Conservation (phyloP, 176 grass and related monocot species). For the Elymus sibiricus region DNA sequence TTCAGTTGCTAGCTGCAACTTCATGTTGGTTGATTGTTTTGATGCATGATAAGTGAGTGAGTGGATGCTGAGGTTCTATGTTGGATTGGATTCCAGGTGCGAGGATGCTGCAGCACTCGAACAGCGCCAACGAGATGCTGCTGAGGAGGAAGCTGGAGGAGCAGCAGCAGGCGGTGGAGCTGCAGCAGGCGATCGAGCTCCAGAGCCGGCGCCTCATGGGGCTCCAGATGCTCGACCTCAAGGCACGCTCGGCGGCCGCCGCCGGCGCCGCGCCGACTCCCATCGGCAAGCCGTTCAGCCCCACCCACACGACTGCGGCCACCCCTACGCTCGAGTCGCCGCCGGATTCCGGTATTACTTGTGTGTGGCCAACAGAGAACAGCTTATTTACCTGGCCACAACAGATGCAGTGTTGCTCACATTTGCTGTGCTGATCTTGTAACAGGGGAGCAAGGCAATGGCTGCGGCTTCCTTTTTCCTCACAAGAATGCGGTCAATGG, state of each 20-base stretch:
- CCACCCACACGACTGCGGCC: neutral
- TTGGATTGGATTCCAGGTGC: constrained; percentile 36
- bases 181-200: constrained; percentile 89
- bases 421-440: neutral
- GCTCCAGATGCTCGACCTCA: constrained; percentile 72
- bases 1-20: neutral
- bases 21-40: neutral
- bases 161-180: constrained; percentile 79
- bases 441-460: constrained; percentile 30
- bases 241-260: constrained; percentile 5
- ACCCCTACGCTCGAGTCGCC: constrained; percentile 14
- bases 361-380: neutral
- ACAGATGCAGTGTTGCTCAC: neutral
- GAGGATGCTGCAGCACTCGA: constrained; percentile 77
- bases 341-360: constrained; percentile 36
- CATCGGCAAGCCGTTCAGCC: constrained; percentile 35
- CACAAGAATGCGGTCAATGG: constrained; percentile 54
- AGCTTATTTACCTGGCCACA: neutral
- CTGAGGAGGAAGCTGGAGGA: constrained; percentile 87
- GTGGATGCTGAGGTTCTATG: neutral
- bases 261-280: neutral
- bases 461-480: constrained; percentile 38
- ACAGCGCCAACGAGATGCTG: constrained; percentile 65
- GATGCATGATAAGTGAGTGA: neutral
- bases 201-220: constrained; percentile 79